Conservation (phyloP, 208 protist species). For the Acanthamoeba castellanii region DNA sequence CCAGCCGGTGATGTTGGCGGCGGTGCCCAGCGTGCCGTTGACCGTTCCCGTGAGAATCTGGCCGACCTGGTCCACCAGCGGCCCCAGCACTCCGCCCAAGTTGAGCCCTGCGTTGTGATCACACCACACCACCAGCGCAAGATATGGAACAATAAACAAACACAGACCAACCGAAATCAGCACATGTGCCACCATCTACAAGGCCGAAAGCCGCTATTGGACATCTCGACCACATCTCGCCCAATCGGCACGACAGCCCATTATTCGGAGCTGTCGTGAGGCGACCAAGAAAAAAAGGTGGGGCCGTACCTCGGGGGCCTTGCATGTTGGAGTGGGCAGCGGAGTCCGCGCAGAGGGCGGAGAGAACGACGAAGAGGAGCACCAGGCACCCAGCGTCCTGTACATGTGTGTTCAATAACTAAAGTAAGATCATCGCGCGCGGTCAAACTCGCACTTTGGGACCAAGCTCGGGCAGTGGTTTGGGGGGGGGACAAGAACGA, state of each 20-base stretch:
- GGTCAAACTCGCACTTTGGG: no score
- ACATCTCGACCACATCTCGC: no score
- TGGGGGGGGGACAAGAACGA: no score
- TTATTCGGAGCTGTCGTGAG: background rate
- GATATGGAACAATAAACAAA: no score
- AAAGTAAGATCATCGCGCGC: background rate
- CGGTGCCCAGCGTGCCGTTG: background rate
- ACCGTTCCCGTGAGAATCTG: background rate
- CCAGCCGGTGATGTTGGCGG: constrained; percentile 1
- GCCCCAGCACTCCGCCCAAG: background rate
- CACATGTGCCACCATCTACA: no score
- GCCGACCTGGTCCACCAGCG: background rate
- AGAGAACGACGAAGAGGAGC: background rate
- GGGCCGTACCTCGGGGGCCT: no score
- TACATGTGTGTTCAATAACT: background rate
- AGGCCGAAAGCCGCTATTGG: no score
- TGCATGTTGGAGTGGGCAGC: no score
- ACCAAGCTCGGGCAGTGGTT: background rate
- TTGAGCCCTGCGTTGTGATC: background rate
- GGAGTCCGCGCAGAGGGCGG: background rate
- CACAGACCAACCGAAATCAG: no score
- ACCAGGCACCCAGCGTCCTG: background rate
- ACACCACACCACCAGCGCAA: background rate
- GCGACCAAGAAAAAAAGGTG: background rate
- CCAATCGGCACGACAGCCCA: no score